Base-by-base conservation (phyloP, 768 basidiomycete species). In the Hygrocybe coccinea region DNA sequence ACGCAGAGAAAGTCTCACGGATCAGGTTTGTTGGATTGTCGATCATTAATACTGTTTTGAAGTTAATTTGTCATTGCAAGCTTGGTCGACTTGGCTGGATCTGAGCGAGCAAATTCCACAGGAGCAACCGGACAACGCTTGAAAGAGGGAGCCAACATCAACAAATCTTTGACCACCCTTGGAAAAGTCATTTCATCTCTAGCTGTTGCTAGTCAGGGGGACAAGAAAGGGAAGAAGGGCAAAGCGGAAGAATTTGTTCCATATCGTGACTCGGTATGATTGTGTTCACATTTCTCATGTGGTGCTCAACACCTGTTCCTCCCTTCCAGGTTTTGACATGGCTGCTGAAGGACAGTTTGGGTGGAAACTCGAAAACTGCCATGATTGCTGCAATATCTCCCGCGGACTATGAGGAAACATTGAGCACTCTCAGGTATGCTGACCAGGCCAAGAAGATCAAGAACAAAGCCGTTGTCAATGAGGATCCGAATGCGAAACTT, bases 361-460 rank as follows among this genome's bases (percentile, higher is more conserved):
- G 97, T 19, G 97, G 91, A 5, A 95, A 95, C 73, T 94, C 91
- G 34, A 95, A 97, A 76, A 99, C 95, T 3, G 94, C 95, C 4
- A 98, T 99, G 97, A 97, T 99, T 61, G 97, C 97, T 50, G 97
- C 97, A 37, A 98, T 99, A 59, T 86, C 93, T 44, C 95, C 94
- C n/a, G 95, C 94, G 45, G 94, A 97, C 73, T 97, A 97, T 66
- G 95, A 98, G 61, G 95, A 98, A 71, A 97, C 95, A 14, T 76
- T 98, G 58, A 92, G 92, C 72, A 98, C 95, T 2, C 76, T 99
- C 56, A 89, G 97, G 5, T 98, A 99, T 72, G 97, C 97, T 62
- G 94, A 97, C 78, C 92, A 92, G 69, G 95, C 95, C 34, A 99
- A 99, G 87, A 95, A 95, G 86, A 99, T 99, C 74, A 97, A 95